Conservation (phyloP, 495 filamentous ascomycete species). For the Aspergillus cristatus region DNA sequence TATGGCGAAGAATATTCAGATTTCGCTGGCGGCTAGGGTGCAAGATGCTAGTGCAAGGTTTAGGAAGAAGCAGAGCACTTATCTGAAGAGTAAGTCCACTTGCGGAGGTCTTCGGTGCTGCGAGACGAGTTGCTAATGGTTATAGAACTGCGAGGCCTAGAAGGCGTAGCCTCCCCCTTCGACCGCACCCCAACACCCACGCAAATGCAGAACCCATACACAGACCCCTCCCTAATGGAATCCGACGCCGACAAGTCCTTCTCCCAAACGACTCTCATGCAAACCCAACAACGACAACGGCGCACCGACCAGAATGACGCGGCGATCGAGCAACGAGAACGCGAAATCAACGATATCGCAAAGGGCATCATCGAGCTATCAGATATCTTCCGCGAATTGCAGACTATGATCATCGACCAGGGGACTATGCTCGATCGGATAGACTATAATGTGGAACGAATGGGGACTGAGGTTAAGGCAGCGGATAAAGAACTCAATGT, state of each 20-base stretch:
- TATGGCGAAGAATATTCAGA: constrained; percentile 94
- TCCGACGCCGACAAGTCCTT: constrained; percentile 86
- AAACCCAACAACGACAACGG: constrained; percentile 56
- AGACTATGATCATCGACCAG: constrained; percentile 96
- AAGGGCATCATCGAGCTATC: constrained; percentile 95
- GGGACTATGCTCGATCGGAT: constrained; percentile 96
- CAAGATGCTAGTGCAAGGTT: constrained; percentile 91
- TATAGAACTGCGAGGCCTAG: constrained; percentile 75
- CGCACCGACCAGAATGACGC: constrained; percentile 69
- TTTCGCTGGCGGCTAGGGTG: constrained; percentile 75
- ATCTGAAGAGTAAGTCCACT: constrained; percentile 81
- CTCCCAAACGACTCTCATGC: constrained; percentile 78
- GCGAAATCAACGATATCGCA: constrained; percentile 96
- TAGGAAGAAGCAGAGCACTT: constrained; percentile 92
- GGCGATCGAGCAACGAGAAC: constrained; percentile 82
- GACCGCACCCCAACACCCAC: constrained; percentile 56
- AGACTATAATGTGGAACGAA: constrained; percentile 94
- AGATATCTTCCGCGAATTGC: constrained; percentile 92
- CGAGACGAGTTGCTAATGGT: too few species aligned
- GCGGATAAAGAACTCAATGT: constrained; percentile 88
- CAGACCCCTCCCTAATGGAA: constrained; percentile 76
- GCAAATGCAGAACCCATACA: constrained; percentile 54
- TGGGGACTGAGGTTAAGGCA: constrained; percentile 79
- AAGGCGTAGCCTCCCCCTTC: constrained; percentile 52
- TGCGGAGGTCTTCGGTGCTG: too few species aligned